Conservation (phyloP, 306 rosid species). For the Casuarina equisetifolia region DNA sequence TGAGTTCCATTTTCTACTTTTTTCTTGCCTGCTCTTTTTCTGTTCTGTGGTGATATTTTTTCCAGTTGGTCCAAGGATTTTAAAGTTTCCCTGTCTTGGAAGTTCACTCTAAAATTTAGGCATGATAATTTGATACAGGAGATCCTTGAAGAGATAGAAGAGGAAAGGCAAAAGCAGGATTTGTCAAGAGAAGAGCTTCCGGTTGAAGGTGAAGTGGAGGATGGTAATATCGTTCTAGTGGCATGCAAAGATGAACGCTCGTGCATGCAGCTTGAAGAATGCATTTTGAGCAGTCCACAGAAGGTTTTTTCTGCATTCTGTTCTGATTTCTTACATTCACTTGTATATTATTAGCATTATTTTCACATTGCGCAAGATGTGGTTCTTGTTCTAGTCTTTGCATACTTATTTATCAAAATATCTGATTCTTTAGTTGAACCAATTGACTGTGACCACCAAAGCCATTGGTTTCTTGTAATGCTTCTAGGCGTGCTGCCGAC, state of each 20-base stretch:
- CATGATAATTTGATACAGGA: conserved; percentile 51
- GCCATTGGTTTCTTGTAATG: background rate
- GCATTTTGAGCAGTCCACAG: conserved; percentile 58
- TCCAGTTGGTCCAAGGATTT: conserved; percentile 1
- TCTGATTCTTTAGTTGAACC: conserved; percentile 8
- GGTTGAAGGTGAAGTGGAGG: conserved; percentile 52
- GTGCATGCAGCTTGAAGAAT: conserved; percentile 88
- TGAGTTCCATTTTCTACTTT: conserved; percentile 65
- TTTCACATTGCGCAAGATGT: conserved; percentile 5
- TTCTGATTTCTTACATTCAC: conserved; percentile 3
- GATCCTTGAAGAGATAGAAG: conserved; percentile 93
- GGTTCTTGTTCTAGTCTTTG: background rate
- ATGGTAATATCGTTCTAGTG: conserved; percentile 74
- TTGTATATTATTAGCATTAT: background rate
- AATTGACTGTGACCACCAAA: conserved; percentile 6
- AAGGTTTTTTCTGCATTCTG: conserved; percentile 45
- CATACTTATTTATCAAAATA: conserved; percentile 1
- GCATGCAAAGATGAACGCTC: conserved; percentile 97
- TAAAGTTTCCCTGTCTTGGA: conserved; percentile 23
- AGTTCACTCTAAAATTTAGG: conserved; percentile 26
- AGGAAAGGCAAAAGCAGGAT: conserved; percentile 60
- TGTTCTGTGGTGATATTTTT: conserved; percentile 15
- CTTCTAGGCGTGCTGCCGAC: background rate
- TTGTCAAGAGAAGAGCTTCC: conserved; percentile 44
- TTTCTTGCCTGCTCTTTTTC: background rate